A percentile compares a stretch with the other conserved stretches of the same genome.
Evolutionary conservation across 2,329 filamentous ascomycete genomes (phyloP).

Genomic region (Bipolaris bicolor): DNA sequence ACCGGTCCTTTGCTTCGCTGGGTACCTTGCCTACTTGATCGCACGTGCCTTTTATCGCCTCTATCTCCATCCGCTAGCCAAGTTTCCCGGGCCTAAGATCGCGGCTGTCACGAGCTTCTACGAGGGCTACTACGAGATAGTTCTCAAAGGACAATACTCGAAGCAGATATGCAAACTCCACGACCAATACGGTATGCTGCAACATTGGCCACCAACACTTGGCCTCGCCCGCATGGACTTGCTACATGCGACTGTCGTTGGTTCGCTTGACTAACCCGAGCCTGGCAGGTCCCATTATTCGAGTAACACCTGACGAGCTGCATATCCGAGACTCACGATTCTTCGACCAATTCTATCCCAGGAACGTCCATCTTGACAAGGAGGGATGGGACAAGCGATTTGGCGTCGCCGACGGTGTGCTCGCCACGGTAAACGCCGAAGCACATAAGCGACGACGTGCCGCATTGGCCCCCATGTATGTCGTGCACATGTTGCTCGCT

Average conservation of each 20-base stretch:
- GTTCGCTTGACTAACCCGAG: slow-evolving; percentile 12
- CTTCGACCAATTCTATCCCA: slow-evolving; percentile 45
- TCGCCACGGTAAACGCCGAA: slow-evolving; percentile 37
- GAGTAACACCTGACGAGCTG: slow-evolving; percentile 52
- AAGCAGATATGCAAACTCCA: slow-evolving; percentile 40
- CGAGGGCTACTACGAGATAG: slow-evolving; percentile 46
- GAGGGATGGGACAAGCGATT: slow-evolving; percentile 46
- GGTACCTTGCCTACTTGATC: slow-evolving; percentile 23
- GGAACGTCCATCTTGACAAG: slow-evolving; percentile 41
- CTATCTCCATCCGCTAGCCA: slow-evolving; percentile 54
- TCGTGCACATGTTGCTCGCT: neutral
- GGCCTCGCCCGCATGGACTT: neutral
- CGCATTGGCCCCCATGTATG: slow-evolving; percentile 42
- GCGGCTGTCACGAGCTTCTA: slow-evolving; percentile 44
- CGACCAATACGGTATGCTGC: slow-evolving; percentile 38
- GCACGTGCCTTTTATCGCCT: slow-evolving; percentile 47
- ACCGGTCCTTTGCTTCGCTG: slow-evolving; percentile 16
- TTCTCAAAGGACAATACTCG: slow-evolving; percentile 41
- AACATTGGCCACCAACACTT: neutral
- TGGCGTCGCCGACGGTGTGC: slow-evolving; percentile 34
- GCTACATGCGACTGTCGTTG: neutral
- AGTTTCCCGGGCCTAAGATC: slow-evolving; percentile 52
- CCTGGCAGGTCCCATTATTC: slow-evolving; percentile 49
- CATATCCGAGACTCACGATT: slow-evolving; percentile 52
- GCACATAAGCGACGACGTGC: slow-evolving; percentile 42